phyloP scores from a whole-genome alignment of 2,329 filamentous ascomycete genomes.

The Fusarium metavorans region DNA sequence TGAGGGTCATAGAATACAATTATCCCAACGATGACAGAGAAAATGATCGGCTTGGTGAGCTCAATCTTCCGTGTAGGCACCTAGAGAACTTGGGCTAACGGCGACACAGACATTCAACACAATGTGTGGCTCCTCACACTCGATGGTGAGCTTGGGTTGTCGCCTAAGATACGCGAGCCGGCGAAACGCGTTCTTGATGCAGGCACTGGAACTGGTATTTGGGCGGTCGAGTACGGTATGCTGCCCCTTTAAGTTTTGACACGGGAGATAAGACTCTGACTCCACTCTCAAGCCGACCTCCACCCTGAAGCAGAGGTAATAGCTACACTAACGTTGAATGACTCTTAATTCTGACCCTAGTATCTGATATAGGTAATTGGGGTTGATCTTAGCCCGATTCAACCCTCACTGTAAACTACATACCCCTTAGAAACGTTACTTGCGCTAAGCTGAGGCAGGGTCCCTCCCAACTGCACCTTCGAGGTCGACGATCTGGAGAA shows the following conservation, averaged over 20 bases:
- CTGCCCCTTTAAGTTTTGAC: neutral
- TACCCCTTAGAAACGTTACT: rapidly evolving
- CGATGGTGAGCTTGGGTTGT: neutral
- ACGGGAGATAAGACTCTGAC: neutral
- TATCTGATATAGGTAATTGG: neutral
- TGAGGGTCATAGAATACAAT: neutral
- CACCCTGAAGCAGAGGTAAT: neutral
- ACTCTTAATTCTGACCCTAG: neutral
- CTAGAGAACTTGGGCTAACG: neutral
- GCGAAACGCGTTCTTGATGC: neutral
- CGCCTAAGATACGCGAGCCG: neutral
- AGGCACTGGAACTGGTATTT: neutral
- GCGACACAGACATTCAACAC: neutral
- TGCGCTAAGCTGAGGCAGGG: neutral
- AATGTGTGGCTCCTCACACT: neutral
- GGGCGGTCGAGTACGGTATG: neutral
- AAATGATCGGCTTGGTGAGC: neutral
- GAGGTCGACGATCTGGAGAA: neutral
- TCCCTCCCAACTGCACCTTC: neutral
- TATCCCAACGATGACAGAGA: neutral
- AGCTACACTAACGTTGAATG: rapidly evolving
- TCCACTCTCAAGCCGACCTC: neutral
- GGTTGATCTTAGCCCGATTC: neutral
- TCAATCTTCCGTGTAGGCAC: too few relatives aligned
- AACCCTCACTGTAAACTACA: neutral